Evolutionary conservation across 768 basidiomycete genomes (phyloP), one percentile per base, ranked within the genome.

Genomic region (Phaeotremella fagi): DNA sequence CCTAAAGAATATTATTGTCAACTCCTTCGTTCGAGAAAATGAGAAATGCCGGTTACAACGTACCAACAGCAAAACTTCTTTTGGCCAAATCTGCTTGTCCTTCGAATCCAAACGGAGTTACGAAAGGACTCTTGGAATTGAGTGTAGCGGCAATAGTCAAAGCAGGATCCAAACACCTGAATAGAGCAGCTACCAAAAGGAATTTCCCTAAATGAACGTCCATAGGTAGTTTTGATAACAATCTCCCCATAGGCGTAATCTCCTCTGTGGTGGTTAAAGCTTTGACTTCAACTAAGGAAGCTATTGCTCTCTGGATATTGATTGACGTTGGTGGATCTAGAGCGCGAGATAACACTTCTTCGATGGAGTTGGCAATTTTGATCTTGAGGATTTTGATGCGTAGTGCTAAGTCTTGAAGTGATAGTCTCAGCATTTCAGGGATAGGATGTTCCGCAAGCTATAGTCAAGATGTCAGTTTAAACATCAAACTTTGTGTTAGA

Each of bases 141-240:
- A 98, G 77, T 1, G 88, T 83, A 4, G 94, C 94, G 15, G 90
- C 90, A 54, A 99, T 91, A 4, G 94, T 95, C 45, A 99, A 79
- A n/a, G 90, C 94, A 1, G 92, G 89, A 74, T 98, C 94, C 57
- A 98, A 77, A 70, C 94, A 98, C 41, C 83, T 82, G 72, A 97
- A 88, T 33, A 90, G 71, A 1, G 85, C 84, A 4, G 91, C 86
- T 23, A 84, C 82, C 36, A 98, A 78, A 15, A 98, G 78, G 70
- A 97, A 87, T 77, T 97, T 95, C 33, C 91, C 92, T 3, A 95
- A 81, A 70, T 97, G 90, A 15, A 98, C 92, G 68, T 99, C 94
- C 42, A 90, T 88, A 0, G 94, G 94, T 33, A 99, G 78, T 70
- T 88, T 87, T 77, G 88, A 90, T 35, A 99, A 79, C 22, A 94